Base-by-base conservation (phyloP, 495 filamentous ascomycete species). In the Aspergillus wentii region DNA sequence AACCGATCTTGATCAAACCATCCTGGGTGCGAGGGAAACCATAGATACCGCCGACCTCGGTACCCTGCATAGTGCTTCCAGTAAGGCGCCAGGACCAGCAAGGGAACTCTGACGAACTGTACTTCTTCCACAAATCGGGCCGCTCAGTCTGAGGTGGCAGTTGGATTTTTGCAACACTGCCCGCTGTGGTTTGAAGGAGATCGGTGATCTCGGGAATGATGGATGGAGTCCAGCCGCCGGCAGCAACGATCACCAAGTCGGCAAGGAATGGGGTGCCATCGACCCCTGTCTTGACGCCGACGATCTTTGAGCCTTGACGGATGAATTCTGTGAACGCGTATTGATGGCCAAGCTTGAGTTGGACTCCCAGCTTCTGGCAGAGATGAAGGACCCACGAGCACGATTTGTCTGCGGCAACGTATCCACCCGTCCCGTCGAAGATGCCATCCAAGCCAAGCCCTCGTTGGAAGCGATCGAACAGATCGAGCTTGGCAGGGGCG, bases 171-270 rank as follows among this genome's bases (percentile, higher is more conserved):
- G 50, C 56, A 5, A 72, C 61, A 0, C 54, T 58, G 18, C 68
- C 68, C 4, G 65, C 65, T 3, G 68, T 72, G 4, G 68, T 62
- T 38, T 72, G 66, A 18, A 57, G 51, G 2, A 71, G 44, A 4
- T 43, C 46, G 16, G 54, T 53, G 2, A 66, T 31, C 17, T 56
- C 46, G 0, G 66, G 66, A 0, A 94, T 50, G 3, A 94, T 59
- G 0, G 66, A 58, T 2, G 74, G 73, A 2, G 82, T 83, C 88
- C 88, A 94, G 1, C 86, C 82, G 2, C 88, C 88, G 0, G 85
- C 74, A 0, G 88, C 87, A 7, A 90, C 58, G 35, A 94, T 66
- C 6, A 76, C 77, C 6, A 92, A 64, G n/a, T 76, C 75, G 1
- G 85, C 85, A 47, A 3, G 2, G 30, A 63, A 59, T 2, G 35